Percentiles rank a stretch among this genome's conserved stretches.
Evolutionary conservation across 2,329 filamentous ascomycete genomes (phyloP).

Genomic region (Penicillium janthinellum): DNA sequence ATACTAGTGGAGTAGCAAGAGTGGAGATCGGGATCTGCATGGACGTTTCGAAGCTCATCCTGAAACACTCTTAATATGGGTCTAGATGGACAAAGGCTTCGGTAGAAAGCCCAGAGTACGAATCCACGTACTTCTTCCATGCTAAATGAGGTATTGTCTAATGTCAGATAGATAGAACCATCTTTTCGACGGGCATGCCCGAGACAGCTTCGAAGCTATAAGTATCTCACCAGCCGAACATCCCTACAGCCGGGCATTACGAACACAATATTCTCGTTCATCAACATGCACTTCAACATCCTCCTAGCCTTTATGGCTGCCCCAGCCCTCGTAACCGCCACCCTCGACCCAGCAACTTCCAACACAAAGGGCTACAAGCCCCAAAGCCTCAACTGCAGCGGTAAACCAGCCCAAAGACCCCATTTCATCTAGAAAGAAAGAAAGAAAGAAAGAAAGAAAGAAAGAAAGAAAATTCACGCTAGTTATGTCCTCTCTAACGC

Average conservation of each 20-base stretch:
- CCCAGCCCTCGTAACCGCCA: conserved; percentile 26
- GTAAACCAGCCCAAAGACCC: conserved; percentile 17
- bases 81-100: no score
- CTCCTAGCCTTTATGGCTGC: conserved; percentile 17
- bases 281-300: conserved; percentile 13
- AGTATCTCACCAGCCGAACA: neutral
- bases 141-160: neutral
- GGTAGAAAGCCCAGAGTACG: neutral
- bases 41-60: conserved; percentile 1
- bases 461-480: no score
- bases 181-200: no score
- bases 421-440: no score
- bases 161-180: neutral
- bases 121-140: neutral
- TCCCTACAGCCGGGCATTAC: neutral
- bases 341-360: conserved; percentile 37
- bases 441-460: no score
- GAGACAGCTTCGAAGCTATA: neutral
- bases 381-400: conserved; percentile 29
- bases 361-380: conserved; percentile 43
- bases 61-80: conserved; percentile 4
- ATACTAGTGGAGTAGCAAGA: neutral
- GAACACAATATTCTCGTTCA: no score
- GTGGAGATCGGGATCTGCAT: neutral
- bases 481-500: neutral